Conservation (phyloP, 495 filamentous ascomycete species). For the Penicillium lagena region DNA sequence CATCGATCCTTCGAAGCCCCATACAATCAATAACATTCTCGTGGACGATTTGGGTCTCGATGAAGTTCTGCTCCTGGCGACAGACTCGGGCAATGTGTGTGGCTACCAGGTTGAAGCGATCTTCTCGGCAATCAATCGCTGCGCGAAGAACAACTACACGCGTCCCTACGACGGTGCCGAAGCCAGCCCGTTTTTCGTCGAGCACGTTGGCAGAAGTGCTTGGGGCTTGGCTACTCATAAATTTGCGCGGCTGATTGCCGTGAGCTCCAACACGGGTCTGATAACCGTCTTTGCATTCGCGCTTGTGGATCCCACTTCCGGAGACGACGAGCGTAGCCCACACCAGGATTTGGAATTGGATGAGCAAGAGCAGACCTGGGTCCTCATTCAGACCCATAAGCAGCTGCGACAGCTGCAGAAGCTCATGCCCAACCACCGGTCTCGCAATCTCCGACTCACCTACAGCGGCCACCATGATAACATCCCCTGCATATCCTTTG, state of each 20-base stretch:
- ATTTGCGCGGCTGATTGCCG: constrained; percentile 70
- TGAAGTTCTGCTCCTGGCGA: constrained; percentile 70
- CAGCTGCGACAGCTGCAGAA: constrained; percentile 21
- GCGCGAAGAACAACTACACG: constrained; percentile 14
- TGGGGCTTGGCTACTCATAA: constrained; percentile 90
- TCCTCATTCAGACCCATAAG: constrained; percentile 19
- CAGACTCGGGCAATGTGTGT: constrained; percentile 85
- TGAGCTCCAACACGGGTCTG: constrained; percentile 63
- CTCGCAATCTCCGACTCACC: constrained; percentile 31
- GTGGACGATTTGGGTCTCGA: constrained; percentile 73
- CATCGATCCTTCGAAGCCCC: constrained; percentile 51
- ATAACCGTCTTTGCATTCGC: constrained; percentile 73
- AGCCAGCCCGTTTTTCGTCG: constrained; percentile 58
- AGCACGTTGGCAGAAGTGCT: constrained; percentile 69
- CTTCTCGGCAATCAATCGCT: constrained; percentile 34
- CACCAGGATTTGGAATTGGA: constrained; percentile 15
- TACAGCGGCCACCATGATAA: constrained; percentile 52
- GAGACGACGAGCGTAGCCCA: constrained; percentile 12
- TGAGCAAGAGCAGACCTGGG: constrained; percentile 30
- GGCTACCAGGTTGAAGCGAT: constrained; percentile 67
- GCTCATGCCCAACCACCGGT: constrained; percentile 27
- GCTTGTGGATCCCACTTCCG: constrained; percentile 34
- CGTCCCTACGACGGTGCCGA: constrained; percentile 21
- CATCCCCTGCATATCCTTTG: constrained; percentile 73
- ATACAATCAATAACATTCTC: constrained; percentile 73